Conservation (phyloP, 352 stramenopile genomes). For the Peronospora farinosa region DNA sequence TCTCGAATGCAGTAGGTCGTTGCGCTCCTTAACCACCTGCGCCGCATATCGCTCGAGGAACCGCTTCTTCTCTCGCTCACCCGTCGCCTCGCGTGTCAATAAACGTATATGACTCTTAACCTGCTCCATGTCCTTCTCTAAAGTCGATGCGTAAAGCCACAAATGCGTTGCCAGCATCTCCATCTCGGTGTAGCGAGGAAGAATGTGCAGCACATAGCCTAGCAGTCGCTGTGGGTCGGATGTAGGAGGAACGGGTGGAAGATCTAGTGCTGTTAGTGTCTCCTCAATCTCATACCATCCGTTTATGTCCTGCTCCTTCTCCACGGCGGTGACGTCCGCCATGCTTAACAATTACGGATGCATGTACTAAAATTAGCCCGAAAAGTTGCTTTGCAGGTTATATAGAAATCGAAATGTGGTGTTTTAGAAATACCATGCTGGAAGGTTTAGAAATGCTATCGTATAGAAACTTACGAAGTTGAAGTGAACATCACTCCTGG, state of each 20-base stretch:
- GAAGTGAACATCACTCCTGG: slow-evolving; percentile 48
- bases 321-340: slow-evolving; percentile 4
- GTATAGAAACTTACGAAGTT: slow-evolving; percentile 15
- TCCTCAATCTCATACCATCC: slow-evolving; percentile 62
- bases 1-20: slow-evolving; percentile 66
- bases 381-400: not conserved
- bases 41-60: slow-evolving; percentile 77
- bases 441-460: slow-evolving; percentile 1
- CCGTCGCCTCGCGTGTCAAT: slow-evolving; percentile 38
- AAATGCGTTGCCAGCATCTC: slow-evolving; percentile 76
- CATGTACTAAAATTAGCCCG: not conserved
- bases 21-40: slow-evolving; percentile 82
- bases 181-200: slow-evolving; percentile 78
- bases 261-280: slow-evolving; percentile 39
- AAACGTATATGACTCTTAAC: slow-evolving; percentile 52
- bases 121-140: slow-evolving; percentile 77
- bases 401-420: not conserved
- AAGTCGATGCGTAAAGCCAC: slow-evolving; percentile 54
- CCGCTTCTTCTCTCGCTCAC: slow-evolving; percentile 69
- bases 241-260: slow-evolving; percentile 60
- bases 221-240: slow-evolving; percentile 69
- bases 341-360: slow-evolving; percentile 5
- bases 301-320: slow-evolving; percentile 13
- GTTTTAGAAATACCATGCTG: not conserved
- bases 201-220: slow-evolving; percentile 65